Conservation (phyloP, 371 early-diverging fungal species). For the Mucor circinelloides region DNA sequence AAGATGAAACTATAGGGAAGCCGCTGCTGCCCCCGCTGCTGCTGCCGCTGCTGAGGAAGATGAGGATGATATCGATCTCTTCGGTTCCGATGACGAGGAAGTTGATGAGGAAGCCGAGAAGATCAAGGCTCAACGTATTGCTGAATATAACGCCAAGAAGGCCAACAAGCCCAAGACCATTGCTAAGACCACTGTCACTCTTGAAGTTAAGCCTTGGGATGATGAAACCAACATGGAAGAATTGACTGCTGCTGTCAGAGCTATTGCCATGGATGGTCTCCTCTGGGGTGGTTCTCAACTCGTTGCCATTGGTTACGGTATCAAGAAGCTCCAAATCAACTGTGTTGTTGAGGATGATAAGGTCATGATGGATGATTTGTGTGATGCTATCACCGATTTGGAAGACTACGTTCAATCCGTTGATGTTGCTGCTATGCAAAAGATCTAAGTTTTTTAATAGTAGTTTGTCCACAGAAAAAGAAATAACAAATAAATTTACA, state of each 20-base stretch:
- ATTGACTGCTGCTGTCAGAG: constrained; percentile 74
- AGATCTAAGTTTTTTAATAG: constrained; percentile 75
- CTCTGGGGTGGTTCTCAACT: constrained; percentile 85
- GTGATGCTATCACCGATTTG: constrained; percentile 74
- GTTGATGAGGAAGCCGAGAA: constrained; percentile 91
- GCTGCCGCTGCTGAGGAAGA: constrained; percentile 69
- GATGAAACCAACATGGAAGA: constrained; percentile 90
- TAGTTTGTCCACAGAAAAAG: neutral
- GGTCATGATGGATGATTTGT: constrained; percentile 76
- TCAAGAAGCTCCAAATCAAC: constrained; percentile 89
- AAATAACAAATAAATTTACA: neutral
- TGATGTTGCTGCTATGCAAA: constrained; percentile 91
- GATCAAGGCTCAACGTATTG: constrained; percentile 86
- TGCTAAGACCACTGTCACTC: constrained; percentile 92
- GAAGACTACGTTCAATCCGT: constrained; percentile 94
- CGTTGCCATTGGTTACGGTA: constrained; percentile 87
- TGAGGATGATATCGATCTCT: constrained; percentile 95
- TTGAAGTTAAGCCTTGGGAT: constrained; percentile 98
- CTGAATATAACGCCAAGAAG: constrained; percentile 93
- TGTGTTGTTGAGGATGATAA: constrained; percentile 92
- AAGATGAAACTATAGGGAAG: constrained; percentile 10
- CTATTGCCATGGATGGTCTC: constrained; percentile 86
- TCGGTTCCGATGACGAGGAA: constrained; percentile 92
- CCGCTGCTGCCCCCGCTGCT: constrained; percentile 38
- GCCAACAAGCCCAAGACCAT: constrained; percentile 88